A percentile compares a stretch with the other conserved stretches of the same genome.
These are phyloP conservation scores for Elongisporangium prolatum DNA, from an alignment of 352 stramenopile genomes.

Conservation along the genomic window DNA sequence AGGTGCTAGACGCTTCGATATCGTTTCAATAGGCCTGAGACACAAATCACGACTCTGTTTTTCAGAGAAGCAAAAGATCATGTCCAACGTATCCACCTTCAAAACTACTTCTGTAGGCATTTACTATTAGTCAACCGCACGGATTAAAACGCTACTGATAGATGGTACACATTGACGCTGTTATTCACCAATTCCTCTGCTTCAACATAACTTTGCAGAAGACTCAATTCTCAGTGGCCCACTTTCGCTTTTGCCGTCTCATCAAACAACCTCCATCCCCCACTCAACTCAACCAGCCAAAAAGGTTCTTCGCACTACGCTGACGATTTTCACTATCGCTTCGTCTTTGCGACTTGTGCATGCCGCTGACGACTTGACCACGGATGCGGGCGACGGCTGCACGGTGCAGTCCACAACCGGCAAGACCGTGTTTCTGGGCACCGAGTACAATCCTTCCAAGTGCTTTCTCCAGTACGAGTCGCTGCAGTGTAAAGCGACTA, in stretches of 20 bases:
- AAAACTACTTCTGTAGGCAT: no score
- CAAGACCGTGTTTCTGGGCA: constrained; percentile 54
- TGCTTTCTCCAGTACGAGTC: constrained; percentile 69
- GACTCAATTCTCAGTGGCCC: neutral
- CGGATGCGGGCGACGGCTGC: constrained; percentile 55
- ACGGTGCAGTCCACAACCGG: constrained; percentile 40
- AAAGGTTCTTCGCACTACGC: neutral
- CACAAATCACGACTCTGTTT: no score
- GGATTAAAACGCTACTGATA: no score
- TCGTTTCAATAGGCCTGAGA: no score
- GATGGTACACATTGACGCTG: no score
- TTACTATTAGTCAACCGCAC: no score
- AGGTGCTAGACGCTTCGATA: no score
- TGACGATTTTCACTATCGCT: no score
- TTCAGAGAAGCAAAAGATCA: no score
- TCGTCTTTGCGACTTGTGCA: neutral
- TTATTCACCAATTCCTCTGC: neutral
- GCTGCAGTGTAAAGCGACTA: constrained; percentile 41
- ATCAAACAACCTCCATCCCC: neutral
- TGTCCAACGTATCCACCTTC: no score
- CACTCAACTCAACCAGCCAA: neutral
- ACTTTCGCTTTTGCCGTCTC: neutral
- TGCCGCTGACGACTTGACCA: constrained; percentile 18
- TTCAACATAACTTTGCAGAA: neutral
- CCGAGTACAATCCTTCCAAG: constrained; percentile 62